Conservation (phyloP, 305 asterid species). For the Solanum hybrid region DNA sequence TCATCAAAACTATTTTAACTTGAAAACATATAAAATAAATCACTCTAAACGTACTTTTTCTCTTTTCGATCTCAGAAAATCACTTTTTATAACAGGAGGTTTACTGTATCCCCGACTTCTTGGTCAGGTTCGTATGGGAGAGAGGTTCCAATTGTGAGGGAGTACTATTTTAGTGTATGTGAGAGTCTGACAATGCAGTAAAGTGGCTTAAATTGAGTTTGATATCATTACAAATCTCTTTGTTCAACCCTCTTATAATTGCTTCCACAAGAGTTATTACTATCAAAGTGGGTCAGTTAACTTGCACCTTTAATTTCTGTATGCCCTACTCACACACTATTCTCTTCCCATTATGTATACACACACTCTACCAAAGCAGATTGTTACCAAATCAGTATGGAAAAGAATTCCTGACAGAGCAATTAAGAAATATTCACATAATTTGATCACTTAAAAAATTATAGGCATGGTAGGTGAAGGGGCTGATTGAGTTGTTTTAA, state of each 20-base stretch:
- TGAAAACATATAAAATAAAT: too few species aligned
- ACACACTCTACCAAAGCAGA: neutral
- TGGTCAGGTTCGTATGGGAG: neutral
- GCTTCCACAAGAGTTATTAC: neutral
- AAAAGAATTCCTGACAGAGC: neutral
- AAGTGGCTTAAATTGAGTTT: neutral
- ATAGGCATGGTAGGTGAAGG: neutral
- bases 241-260: constrained; percentile 5
- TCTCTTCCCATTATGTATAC: neutral
- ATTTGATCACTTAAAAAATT: neutral
- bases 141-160: neutral
- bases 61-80: too few species aligned
- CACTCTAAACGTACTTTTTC: too few species aligned
- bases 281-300: neutral
- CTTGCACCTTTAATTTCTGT: neutral
- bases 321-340: neutral
- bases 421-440: neutral
- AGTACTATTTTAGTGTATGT: neutral
- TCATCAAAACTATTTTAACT: too few species aligned
- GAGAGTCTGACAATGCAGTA: neutral
- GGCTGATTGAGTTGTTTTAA: neutral
- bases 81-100: neutral
- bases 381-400: neutral
- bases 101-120: neutral
- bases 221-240: neutral